Conservation (phyloP, 306 rosid genomes). For the Crataegus laevigata region DNA sequence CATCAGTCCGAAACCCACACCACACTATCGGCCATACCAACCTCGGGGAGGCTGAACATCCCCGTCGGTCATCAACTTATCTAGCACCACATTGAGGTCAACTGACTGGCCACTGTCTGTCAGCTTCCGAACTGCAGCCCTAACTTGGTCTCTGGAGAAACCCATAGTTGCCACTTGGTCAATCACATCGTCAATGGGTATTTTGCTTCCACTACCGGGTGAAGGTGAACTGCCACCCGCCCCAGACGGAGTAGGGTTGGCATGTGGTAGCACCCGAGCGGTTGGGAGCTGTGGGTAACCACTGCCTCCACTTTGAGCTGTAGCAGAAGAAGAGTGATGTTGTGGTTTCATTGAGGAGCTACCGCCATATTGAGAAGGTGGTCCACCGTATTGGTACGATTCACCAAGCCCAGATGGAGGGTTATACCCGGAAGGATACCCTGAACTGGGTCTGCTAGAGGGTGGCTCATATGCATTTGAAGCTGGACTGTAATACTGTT, state of each 20-base stretch:
- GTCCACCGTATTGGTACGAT: constrained; percentile 55
- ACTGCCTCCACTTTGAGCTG: constrained; percentile 48
- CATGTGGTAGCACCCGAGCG: constrained; percentile 67
- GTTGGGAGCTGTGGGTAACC: constrained; percentile 84
- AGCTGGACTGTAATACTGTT: constrained; percentile 53
- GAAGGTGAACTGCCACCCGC: constrained; percentile 52
- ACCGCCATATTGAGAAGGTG: constrained; percentile 48
- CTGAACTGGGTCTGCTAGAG: constrained; percentile 47
- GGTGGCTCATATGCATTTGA: constrained; percentile 48
- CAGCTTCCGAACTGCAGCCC: constrained; percentile 73
- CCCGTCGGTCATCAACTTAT: constrained; percentile 73
- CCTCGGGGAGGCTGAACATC: constrained; percentile 64
- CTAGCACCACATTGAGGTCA: constrained; percentile 79
- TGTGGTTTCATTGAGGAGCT: constrained; percentile 37
- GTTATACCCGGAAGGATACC: constrained; percentile 58
- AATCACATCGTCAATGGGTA: constrained; percentile 66
- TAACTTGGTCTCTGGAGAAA: constrained; percentile 73
- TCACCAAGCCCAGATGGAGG: constrained; percentile 48
- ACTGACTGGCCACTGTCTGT: constrained; percentile 85
- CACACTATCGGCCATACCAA: constrained; percentile 70
- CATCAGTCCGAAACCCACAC: constrained; percentile 14
- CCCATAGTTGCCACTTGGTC: constrained; percentile 81
- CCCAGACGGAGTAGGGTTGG: constrained; percentile 62
- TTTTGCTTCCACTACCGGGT: constrained; percentile 55
- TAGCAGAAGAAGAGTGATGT: constrained; percentile 39